These are phyloP conservation scores for Ogataea thermomethanolica DNA, from an alignment of 805 yeast genomes.

Conservation along the genomic window DNA sequence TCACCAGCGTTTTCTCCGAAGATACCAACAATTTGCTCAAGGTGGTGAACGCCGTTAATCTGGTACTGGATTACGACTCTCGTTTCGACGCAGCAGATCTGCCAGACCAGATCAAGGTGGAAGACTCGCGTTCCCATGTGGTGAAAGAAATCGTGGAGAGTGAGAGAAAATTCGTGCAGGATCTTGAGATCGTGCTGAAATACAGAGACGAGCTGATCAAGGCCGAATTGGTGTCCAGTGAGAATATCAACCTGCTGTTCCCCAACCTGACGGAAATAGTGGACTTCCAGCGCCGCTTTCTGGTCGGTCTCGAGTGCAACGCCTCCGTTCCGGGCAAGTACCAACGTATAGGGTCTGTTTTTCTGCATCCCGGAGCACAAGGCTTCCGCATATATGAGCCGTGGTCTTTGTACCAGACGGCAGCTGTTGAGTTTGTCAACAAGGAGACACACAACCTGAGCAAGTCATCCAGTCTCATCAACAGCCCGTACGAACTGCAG, in stretches of 20 bases:
- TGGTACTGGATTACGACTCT: slow-evolving; percentile 29
- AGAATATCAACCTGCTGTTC: slow-evolving; percentile 74
- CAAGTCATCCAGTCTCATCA: slow-evolving; percentile 58
- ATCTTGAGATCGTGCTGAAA: slow-evolving; percentile 66
- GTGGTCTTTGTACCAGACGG: slow-evolving; percentile 87
- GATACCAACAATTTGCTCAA: slow-evolving; percentile 73
- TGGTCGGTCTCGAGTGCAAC: slow-evolving; percentile 87
- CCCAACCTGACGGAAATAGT: slow-evolving; percentile 81
- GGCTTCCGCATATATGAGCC: slow-evolving; percentile 90
- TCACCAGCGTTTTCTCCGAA: slow-evolving; percentile 83
- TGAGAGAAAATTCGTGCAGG: slow-evolving; percentile 90
- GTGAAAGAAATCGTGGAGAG: slow-evolving; percentile 82
- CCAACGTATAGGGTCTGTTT: slow-evolving; percentile 87
- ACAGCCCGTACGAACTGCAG: slow-evolving; percentile 85
- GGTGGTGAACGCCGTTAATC: slow-evolving; percentile 68
- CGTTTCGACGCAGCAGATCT: slow-evolving; percentile 11
- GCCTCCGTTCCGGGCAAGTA: slow-evolving; percentile 66
- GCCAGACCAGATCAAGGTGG: slow-evolving; percentile 30
- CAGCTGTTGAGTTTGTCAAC: slow-evolving; percentile 77
- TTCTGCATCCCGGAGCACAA: slow-evolving; percentile 72
- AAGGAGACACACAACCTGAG: slow-evolving; percentile 56
- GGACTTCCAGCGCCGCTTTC: slow-evolving; percentile 87
- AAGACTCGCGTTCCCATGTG: slow-evolving; percentile 69
- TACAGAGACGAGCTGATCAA: slow-evolving; percentile 67
- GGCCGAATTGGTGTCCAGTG: slow-evolving; percentile 68